Evolutionary conservation across 352 stramenopile species (phyloP), one percentile per base, ranked within the genome.

Genomic region (Phytopythium oedochilum): DNA sequence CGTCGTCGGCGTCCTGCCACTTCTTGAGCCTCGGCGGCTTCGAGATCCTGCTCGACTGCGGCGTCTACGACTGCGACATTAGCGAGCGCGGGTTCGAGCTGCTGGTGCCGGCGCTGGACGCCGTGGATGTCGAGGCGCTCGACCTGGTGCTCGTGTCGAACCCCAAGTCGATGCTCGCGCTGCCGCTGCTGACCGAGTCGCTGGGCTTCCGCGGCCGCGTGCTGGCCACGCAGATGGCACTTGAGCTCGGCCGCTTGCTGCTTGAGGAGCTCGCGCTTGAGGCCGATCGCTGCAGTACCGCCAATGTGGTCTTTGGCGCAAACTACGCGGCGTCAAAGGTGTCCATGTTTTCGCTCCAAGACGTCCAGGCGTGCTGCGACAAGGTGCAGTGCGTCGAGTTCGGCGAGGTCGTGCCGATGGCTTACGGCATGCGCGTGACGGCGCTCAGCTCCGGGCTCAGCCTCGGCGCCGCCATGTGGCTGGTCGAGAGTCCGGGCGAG

Each of bases 1-100:
- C 77, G 3, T 84, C 88, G 48, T 75, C 88, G 60, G 78, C 71
- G 31, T 66, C 91, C 1, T 92, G 82, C 57, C 78, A 90, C 49
- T 95, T 95, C 62, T 53, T 93, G 42, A 86, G 76, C 57, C 70
- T 93, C 25, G 81, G 76, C 51, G 85, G 85, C 47, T 89, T 78
- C 48, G 79, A 95, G 53, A 60, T 95, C 46, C 70, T 95, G 52
- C 68, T 95, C 45, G 85, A 95, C 68, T 92, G 79, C 52, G 82
- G 80, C 17, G 36, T 92, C 28, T 65, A 59, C 22, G 49, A 60
- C 28, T 59, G 65, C 49, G 64, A 42, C 26, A 40, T 63, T 20
- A 20, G 40, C 57, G 43, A 10, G 17, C 44, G 47, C 11, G 14
- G 57, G 29, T 66, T 86, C 38, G 51, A 29, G 14, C 38, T 86